These are phyloP conservation scores for Leccinum rimulosum DNA, from an alignment of 768 basidiomycete species.

Conservation along the genomic window DNA sequence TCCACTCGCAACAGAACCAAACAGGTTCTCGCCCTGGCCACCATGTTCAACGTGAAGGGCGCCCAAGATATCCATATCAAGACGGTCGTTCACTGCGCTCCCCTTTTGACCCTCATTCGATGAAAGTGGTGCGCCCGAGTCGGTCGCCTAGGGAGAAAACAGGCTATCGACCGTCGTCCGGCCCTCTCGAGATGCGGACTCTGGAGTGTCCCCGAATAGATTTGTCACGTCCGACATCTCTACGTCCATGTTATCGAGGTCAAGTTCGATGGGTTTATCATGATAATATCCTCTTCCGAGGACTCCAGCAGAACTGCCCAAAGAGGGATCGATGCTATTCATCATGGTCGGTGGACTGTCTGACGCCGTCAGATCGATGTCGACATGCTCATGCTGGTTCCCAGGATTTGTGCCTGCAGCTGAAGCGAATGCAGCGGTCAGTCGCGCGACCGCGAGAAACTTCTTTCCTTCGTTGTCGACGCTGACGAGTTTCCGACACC, in stretches of 20 bases:
- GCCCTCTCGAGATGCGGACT: slow-evolving; percentile 34
- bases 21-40: slow-evolving; percentile 18
- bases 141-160: slow-evolving; percentile 47
- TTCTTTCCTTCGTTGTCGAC: no score
- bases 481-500: no score
- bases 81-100: slow-evolving; percentile 13
- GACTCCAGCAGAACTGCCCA: slow-evolving; percentile 68
- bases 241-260: slow-evolving; percentile 66
- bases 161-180: slow-evolving; percentile 43
- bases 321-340: slow-evolving; percentile 28
- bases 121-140: slow-evolving; percentile 17
- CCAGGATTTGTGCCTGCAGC: slow-evolving; percentile 34
- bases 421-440: slow-evolving; percentile 56
- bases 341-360: slow-evolving; percentile 30
- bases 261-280: slow-evolving; percentile 82
- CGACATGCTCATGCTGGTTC: slow-evolving; percentile 31
- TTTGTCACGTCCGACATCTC: slow-evolving; percentile 51
- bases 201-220: slow-evolving; percentile 52
- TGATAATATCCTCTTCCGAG: no score
- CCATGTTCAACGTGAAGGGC: slow-evolving; percentile 25
- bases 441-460: no score
- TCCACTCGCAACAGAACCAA: slow-evolving; percentile 29
- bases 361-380: slow-evolving; percentile 61
- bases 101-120: slow-evolving; percentile 21
- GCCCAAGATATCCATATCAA: slow-evolving; percentile 39